Percentiles rank a stretch among this genome's conserved stretches.
phyloP scores from a whole-genome alignment of 441 rosid species.

The California macrophylla region DNA sequence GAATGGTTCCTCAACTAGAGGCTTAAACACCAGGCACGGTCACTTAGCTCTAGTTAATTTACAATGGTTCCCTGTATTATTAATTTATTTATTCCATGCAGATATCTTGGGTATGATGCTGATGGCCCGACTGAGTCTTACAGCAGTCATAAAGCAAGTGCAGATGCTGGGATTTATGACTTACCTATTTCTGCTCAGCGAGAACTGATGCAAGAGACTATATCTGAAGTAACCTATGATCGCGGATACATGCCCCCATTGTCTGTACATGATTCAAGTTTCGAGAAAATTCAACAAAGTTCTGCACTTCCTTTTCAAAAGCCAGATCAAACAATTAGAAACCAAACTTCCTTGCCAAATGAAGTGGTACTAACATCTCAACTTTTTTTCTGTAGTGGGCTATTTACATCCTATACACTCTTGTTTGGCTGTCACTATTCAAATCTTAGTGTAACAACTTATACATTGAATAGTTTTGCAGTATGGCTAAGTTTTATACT shows the following conservation, averaged over 20 bases:
- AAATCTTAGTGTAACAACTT: not conserved
- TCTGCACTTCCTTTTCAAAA: slow-evolving; percentile 15
- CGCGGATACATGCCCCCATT: slow-evolving; percentile 13
- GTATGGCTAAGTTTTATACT: not conserved
- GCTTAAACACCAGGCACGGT: slow-evolving; percentile 25
- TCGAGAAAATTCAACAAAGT: slow-evolving; percentile 18
- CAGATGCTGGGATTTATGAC: slow-evolving; percentile 18
- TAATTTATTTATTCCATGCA: slow-evolving; percentile 19
- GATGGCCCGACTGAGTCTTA: slow-evolving; percentile 19
- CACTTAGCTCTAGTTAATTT: slow-evolving; percentile 4
- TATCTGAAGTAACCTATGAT: slow-evolving; percentile 20
- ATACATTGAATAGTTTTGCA: not conserved
- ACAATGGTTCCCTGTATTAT: slow-evolving; percentile 7
- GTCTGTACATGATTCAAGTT: slow-evolving; percentile 21
- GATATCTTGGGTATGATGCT: slow-evolving; percentile 22
- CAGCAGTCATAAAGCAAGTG: slow-evolving; percentile 18
- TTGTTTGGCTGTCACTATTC: not conserved
- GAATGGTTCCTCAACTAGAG: slow-evolving; percentile 20
- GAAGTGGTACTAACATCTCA: slow-evolving; percentile 29
- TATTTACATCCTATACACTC: not conserved
- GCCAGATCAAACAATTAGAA: slow-evolving; percentile 18
- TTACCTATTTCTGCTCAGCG: slow-evolving; percentile 13
- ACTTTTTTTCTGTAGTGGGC: not conserved
- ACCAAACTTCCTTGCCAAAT: slow-evolving; percentile 21
- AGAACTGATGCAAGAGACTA: slow-evolving; percentile 20